Conservation (phyloP, 2,329 filamentous ascomycete species). For the Trichothecium roseum region DNA sequence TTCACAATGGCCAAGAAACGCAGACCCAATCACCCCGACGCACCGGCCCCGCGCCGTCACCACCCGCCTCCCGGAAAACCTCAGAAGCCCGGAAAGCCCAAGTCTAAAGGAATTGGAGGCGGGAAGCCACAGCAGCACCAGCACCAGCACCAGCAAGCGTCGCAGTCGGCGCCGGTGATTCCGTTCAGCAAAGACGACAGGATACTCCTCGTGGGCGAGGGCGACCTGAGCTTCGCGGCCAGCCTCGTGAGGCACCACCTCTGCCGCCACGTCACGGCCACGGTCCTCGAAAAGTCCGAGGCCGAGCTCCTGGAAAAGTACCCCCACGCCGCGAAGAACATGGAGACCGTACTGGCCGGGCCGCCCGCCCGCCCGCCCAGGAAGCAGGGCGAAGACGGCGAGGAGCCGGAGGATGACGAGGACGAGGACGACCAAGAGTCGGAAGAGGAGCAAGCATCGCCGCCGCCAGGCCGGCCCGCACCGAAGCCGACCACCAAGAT, state of each 20-base stretch:
- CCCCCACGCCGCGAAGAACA: conserved; percentile 54
- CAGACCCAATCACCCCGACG: conserved; percentile 2
- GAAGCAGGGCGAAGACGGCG: conserved; percentile 3
- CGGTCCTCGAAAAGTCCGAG: conserved; percentile 50
- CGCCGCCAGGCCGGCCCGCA: conserved; percentile 6
- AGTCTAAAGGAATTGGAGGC: conserved; percentile 7
- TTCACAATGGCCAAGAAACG: conserved; percentile 5
- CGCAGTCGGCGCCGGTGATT: conserved; percentile 36
- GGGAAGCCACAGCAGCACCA: conserved; percentile 9
- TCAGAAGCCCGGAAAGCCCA: conserved; percentile 4
- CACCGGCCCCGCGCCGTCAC: neutral
- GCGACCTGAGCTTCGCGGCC: conserved; percentile 68
- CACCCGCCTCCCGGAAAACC: conserved; percentile 1
- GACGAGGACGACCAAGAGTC: conserved; percentile 8
- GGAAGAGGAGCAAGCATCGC: conserved; percentile 8
- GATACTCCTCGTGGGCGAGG: conserved; percentile 71
- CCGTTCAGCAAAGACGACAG: conserved; percentile 57
- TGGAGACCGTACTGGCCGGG: conserved; percentile 20
- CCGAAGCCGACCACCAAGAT: conserved; percentile 24
- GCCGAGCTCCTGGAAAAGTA: conserved; percentile 60
- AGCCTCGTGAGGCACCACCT: conserved; percentile 56
- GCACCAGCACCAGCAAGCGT: conserved; percentile 12
- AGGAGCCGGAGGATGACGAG: conserved; percentile 2
- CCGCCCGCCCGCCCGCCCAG: conserved; percentile 26
- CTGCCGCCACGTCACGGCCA: conserved; percentile 58